Conservation (phyloP, 2,329 filamentous ascomycete genomes). For the Alternaria conjuncta region DNA sequence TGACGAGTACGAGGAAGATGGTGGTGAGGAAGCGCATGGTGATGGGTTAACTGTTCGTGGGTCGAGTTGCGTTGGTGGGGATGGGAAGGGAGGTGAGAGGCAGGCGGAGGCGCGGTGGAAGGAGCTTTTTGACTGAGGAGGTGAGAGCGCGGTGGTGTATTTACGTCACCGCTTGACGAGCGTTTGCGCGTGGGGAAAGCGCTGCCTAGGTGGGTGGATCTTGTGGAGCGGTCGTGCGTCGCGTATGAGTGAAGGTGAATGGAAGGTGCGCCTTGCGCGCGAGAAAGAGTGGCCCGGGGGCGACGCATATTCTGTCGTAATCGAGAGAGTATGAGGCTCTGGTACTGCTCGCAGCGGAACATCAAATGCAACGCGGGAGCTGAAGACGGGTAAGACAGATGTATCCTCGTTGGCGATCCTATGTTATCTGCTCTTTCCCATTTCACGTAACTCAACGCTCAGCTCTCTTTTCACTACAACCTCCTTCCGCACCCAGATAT, state of each 20-base stretch:
- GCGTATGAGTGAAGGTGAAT: neutral
- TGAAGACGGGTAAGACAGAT: neutral
- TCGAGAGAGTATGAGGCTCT: neutral
- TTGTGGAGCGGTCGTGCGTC: neutral
- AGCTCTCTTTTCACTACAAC: neutral
- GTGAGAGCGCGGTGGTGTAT: neutral
- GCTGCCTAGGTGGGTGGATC: neutral
- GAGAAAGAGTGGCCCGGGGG: rapidly evolving
- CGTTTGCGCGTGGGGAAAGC: neutral
- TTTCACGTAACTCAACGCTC: neutral
- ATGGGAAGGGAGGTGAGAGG: neutral
- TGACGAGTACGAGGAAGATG: neutral
- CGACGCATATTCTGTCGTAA: neutral
- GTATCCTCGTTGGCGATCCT: neutral
- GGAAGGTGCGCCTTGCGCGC: neutral
- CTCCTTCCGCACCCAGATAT: neutral
- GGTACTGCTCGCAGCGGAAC: neutral
- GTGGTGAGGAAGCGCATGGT: neutral
- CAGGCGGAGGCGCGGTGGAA: neutral
- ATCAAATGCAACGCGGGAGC: rapidly evolving
- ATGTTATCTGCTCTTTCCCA: neutral
- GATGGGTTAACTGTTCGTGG: too few species aligned
- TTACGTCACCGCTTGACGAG: neutral
- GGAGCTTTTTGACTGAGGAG: neutral
- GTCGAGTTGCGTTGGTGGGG: neutral